phyloP scores from a whole-genome alignment of 2,329 filamentous ascomycete genomes.

The Colletotrichum liaoningense region DNA sequence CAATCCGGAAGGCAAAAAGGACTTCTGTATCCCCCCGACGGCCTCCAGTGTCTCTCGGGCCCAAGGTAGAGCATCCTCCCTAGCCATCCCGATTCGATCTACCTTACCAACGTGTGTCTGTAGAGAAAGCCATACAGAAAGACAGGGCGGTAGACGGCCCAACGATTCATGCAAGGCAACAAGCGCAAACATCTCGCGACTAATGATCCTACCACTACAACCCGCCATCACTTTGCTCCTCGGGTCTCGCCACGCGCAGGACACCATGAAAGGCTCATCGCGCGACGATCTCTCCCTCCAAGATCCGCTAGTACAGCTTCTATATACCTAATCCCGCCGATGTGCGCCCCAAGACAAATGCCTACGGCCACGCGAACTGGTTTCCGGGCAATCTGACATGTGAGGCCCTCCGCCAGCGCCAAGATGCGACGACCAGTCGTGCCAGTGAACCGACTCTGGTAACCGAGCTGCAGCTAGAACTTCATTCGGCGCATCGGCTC shows the following conservation, averaged over 20 bases:
- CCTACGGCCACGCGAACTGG: not conserved
- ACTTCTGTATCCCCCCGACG: not conserved
- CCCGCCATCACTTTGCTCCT: not conserved
- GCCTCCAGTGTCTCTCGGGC: not conserved
- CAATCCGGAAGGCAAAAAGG: not conserved
- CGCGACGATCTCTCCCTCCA: not conserved
- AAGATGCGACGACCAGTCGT: not conserved
- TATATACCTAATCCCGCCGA: not conserved
- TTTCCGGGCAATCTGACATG: constrained; percentile 15
- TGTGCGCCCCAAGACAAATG: not conserved
- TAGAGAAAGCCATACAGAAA: not conserved
- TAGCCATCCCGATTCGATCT: not conserved
- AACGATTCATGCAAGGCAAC: not conserved
- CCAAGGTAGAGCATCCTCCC: not conserved
- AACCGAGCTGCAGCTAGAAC: constrained; percentile 18
- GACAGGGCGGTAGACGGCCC: not conserved
- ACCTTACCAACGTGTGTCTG: not conserved
- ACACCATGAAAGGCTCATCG: not conserved
- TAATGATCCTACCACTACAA: not conserved
- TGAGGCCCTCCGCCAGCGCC: not conserved
- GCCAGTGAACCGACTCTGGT: not conserved
- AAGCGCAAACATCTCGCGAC: not conserved
- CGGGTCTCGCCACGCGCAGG: not conserved
- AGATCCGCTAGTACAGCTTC: not conserved
- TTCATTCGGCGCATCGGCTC: constrained; percentile 7